Base-by-base conservation (phyloP, 495 filamentous ascomycete species). In the Neohortaea acidophila region DNA sequence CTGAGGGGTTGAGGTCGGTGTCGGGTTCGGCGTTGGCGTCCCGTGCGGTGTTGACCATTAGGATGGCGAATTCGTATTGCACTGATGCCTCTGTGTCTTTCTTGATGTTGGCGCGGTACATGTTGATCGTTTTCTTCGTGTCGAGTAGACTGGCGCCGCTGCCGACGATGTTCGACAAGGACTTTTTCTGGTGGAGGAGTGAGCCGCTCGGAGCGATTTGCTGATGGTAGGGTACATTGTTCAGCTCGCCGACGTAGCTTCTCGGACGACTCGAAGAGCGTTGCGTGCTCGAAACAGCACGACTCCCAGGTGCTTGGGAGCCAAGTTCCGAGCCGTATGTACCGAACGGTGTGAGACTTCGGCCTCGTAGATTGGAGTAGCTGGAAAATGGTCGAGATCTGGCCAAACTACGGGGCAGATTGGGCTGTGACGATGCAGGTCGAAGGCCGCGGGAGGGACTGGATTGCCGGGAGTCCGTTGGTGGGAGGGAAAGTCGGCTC, bases 21-120 rank as follows among this genome's bases (percentile, higher is more conserved):
- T 59, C 59, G 18, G 54, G 48, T 36, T 68, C 39, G 36, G 67
- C 54, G 55, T 54, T 12, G 49, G 62, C 57, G 32, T 93, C 78
- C 46, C 81, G 77, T 36, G 85, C 85, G 14, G 80, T 72, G 30
- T 83, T 77, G 39, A 94, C 73, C 67, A 99, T 77, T 59, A 87
- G 93, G 30, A 94, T 67, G 3, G 91, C 89, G 51, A 99, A 93
- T 19, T 91, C 86, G 59, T 96, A 96, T 54, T 92, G 82, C 18
- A 86, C 74, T 4, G 75, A 70, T 4, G 78, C 72, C 53, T 94
- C 83, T 43, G 82, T 87, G 0, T 86, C 87, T 58, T 96, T 99
- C 65, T 93, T 96, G 17, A 93, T 81, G 54, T 94, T 96, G 27
- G 77, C 75, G 21, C 91, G 69, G 53, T 99, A 99, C 87, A 94